Evolutionary conservation across 116 monocot genomes (phyloP), one percentile per base, ranked within the genome.

Genomic region (Posidonia oceanica): DNA sequence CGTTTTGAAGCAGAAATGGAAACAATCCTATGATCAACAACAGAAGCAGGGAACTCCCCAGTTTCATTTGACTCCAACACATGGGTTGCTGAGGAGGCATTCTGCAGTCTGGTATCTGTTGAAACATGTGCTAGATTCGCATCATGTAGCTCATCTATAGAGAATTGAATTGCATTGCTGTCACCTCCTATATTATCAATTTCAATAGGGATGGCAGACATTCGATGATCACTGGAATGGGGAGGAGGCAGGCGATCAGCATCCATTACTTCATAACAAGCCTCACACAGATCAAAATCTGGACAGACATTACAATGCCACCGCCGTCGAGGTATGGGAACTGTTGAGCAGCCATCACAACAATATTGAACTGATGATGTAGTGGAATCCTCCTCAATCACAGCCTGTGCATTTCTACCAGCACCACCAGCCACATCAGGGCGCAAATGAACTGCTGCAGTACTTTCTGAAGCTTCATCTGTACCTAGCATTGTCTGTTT

Each of bases 231-330:
- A 70, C 79, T 85, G 15, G 90, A 92, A 84, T 92, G 97, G 52
- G 96, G 97, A 52, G 85, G 83, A 75, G 97, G 97, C 39, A 98
- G 84, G 7, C 75, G 83, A 69, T 98, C 93, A 65, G 90, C 81
- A 80, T 89, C 97, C 73, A 98, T 73, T 64, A 87, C 79, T 79
- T 93, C 89, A 85, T 98, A 98, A 78, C 93, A 98, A 4, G 97
- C 74, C 76, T 98, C 97, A 75, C 97, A 98, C 65, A 98, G 66
- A 72, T 98, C 97, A 75, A 98, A 98, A 69, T 98, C 97, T 66
- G 97, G 97, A 68, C 97, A 98, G 21, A 98, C 74, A 73, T 82
- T 90, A 71, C 97, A 98, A 75, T 98, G 97, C 97, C 97, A 98
- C 64, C 97, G 42, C 13, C 81, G 87, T 11, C 97, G 61, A 75